phyloP scores from a whole-genome alignment of 2,329 filamentous ascomycete species.

The Curvularia verruculosa region DNA sequence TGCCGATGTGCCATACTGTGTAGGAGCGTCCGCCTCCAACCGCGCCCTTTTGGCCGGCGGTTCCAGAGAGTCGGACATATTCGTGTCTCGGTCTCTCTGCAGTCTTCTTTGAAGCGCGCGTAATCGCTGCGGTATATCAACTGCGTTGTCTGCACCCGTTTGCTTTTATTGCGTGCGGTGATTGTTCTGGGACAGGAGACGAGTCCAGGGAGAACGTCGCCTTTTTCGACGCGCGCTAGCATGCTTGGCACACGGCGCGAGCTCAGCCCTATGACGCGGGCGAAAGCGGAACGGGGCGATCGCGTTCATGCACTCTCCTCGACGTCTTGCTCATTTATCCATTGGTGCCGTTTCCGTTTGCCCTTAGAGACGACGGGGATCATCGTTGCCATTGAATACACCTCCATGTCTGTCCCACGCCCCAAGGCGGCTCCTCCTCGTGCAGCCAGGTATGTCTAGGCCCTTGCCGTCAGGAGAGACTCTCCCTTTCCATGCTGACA shows the following conservation, averaged over 20 bases:
- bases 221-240: conserved; percentile 37
- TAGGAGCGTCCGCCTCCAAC: conserved; percentile 47
- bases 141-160: conserved; percentile 37
- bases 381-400: neutral
- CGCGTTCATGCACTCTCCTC: conserved; percentile 4
- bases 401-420: conserved; percentile 9
- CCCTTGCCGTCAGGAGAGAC: neutral
- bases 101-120: conserved; percentile 34
- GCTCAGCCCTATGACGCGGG: conserved; percentile 30
- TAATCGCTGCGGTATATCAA: conserved; percentile 33
- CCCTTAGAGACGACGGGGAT: neutral
- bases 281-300: conserved; percentile 11
- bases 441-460: conserved; percentile 2
- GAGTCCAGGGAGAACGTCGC: conserved; percentile 27
- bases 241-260: conserved; percentile 26
- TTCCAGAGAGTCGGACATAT: conserved; percentile 46
- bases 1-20: conserved; percentile 36
- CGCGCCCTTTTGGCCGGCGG: conserved; percentile 52
- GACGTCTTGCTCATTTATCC: neutral
- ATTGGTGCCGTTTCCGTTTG: too few species aligned
- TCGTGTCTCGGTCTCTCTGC: conserved; percentile 30
- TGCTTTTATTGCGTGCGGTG: conserved; percentile 36
- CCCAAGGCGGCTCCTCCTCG: conserved; percentile 4
- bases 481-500: conserved; percentile 1
- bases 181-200: conserved; percentile 24